A percentile compares a stretch with the other conserved stretches of the same genome.
These are phyloP conservation scores for Porcisia deanei DNA, from an alignment of 208 protist genomes.

Conservation along the genomic window DNA sequence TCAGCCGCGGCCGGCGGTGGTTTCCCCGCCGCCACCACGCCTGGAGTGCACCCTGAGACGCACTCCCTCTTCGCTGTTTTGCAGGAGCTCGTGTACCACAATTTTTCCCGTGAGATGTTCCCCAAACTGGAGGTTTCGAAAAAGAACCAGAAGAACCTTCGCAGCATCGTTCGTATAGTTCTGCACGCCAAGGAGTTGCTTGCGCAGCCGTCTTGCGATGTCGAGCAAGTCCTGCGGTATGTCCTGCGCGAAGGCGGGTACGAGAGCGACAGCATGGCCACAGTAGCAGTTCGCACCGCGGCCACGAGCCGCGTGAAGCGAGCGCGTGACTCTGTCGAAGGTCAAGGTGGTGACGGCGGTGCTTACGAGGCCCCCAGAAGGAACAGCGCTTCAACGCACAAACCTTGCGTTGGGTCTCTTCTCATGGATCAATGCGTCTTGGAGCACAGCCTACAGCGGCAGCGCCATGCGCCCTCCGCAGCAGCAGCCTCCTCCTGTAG, in stretches of 20 bases:
- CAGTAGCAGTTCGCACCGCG: slow-evolving; percentile 11
- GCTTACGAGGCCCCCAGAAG: background rate
- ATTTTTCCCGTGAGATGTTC: slow-evolving; percentile 40
- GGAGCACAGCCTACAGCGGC: slow-evolving; percentile 21
- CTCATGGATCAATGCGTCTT: slow-evolving; percentile 21
- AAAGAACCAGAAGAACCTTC: slow-evolving; percentile 42
- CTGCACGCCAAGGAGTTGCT: slow-evolving; percentile 42
- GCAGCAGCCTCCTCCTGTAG: background rate
- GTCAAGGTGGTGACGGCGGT: background rate
- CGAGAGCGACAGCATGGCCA: slow-evolving; percentile 31
- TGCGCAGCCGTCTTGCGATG: slow-evolving; percentile 37
- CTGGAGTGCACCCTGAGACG: slow-evolving; percentile 24
- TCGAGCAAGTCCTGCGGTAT: slow-evolving; percentile 44
- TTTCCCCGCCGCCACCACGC: background rate
- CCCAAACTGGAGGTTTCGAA: slow-evolving; percentile 48
- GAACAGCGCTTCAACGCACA: background rate
- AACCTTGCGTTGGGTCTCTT: slow-evolving; percentile 2
- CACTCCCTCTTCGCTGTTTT: slow-evolving; percentile 62
- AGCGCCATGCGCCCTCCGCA: background rate
- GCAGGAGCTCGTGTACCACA: slow-evolving; percentile 52
- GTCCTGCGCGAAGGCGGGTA: slow-evolving; percentile 52
- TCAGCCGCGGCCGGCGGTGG: background rate
- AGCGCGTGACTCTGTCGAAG: slow-evolving; percentile 4
- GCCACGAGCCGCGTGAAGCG: slow-evolving; percentile 1
- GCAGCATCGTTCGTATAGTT: slow-evolving; percentile 38